A percentile compares a stretch with the other conserved stretches of the same genome.
phyloP scores from a whole-genome alignment of 1,139 yeast species.

The Pichia sp. region DNA sequence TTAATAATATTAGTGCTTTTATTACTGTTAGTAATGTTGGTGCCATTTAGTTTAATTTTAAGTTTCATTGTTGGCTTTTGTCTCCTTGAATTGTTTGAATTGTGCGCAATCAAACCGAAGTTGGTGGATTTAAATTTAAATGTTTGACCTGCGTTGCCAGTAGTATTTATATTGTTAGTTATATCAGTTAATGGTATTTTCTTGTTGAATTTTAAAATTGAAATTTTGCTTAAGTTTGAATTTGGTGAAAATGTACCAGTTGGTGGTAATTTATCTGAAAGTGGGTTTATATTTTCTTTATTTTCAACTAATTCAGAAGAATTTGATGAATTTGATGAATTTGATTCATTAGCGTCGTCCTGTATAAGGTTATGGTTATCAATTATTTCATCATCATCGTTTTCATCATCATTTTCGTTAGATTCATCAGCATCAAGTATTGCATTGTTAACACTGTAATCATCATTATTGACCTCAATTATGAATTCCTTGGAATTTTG shows the following conservation, averaged over 20 bases:
- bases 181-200: constrained; percentile 8
- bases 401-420: neutral
- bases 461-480: constrained; percentile 1
- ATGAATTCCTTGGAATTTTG: constrained; percentile 9
- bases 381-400: neutral
- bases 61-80: constrained; percentile 28
- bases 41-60: constrained; percentile 5
- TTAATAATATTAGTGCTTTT: too few relatives aligned
- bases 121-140: constrained; percentile 27
- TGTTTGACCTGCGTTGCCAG: constrained; percentile 16
- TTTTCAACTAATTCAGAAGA: neutral
- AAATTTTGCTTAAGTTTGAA: neutral
- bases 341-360: neutral
- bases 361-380: neutral
- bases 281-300: constrained; percentile 10
- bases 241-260: constrained; percentile 22
- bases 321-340: too few relatives aligned
- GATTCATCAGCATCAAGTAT: neutral
- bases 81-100: constrained; percentile 17
- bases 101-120: constrained; percentile 23
- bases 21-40: too few relatives aligned
- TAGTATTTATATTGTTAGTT: constrained; percentile 11
- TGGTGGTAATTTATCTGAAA: constrained; percentile 20
- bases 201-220: too few relatives aligned
- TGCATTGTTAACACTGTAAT: neutral